phyloP scores from a whole-genome alignment of 2,329 filamentous ascomycete species.

The Verticillium dahliae region DNA sequence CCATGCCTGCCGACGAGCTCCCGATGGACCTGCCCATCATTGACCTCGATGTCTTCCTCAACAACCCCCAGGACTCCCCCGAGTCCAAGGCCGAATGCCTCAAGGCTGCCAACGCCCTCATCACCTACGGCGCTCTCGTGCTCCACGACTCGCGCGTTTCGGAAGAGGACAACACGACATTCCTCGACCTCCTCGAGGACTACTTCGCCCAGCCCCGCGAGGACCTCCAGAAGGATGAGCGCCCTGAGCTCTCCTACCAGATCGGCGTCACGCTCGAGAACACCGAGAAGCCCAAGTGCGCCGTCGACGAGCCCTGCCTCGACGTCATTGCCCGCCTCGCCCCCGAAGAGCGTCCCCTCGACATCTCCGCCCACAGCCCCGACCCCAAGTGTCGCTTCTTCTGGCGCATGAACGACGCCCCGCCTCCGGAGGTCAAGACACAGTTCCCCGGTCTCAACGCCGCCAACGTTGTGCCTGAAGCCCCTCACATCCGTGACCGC shows the following conservation, averaged over 20 bases:
- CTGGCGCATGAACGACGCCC: conserved; percentile 50
- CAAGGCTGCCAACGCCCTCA: conserved; percentile 48
- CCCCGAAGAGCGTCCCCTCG: conserved; percentile 49
- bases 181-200: conserved; percentile 57
- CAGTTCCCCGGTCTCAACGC: conserved; percentile 50
- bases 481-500: conserved; percentile 37
- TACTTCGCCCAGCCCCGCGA: conserved; percentile 53
- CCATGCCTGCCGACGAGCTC: conserved; percentile 13
- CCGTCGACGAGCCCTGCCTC: conserved; percentile 54
- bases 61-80: conserved; percentile 31
- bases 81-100: conserved; percentile 43
- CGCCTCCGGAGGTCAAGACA: conserved; percentile 40
- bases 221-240: conserved; percentile 42
- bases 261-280: conserved; percentile 57
- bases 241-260: conserved; percentile 53
- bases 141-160: conserved; percentile 54
- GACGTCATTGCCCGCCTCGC: conserved; percentile 47
- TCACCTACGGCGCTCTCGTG: conserved; percentile 53
- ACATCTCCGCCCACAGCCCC: conserved; percentile 48
- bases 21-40: conserved; percentile 54
- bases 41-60: conserved; percentile 52
- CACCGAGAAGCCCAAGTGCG: conserved; percentile 58
- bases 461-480: conserved; percentile 46
- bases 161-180: conserved; percentile 46
- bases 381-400: conserved; percentile 60